Base-by-base conservation (phyloP, 805 yeast species). In the Candida mattraensis region DNA sequence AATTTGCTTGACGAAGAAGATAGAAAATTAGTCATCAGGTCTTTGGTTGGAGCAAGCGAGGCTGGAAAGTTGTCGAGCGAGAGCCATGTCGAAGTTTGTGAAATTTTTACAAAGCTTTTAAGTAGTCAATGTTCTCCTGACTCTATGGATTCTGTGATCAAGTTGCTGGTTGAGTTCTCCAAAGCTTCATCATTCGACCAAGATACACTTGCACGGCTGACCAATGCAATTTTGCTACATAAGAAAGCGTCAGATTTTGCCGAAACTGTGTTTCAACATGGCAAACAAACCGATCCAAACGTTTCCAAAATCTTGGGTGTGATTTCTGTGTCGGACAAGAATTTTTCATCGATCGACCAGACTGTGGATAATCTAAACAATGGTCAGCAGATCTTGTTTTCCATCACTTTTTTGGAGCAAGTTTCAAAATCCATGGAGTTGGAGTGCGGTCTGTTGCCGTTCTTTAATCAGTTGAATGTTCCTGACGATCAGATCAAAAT, bases 401-500 rank as follows among this genome's bases (percentile, higher is more conserved):
- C 59, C 4, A 39, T 58, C 26, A 69, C 67, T 23, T 71, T 72
- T 24, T 52, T 79, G 33, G 84, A 82, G 4, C 67, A 69, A 39
- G 61, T 74, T 19, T 71, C 75, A n/a, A 61, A 63, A 37, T 39
- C 56, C 5, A 45, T 52, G 37, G 56, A 55, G 21, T 46, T 70
- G 23, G 50, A 57, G 4, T 46, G 64, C 14, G 54, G 63, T 3
- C 47, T 71, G 18, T 63, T 57, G 1, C 60, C 68, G 12, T 78
- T 45, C 54, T 58, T 45, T 40, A 37, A 13, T 49, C 61, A 39
- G 51, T 69, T 40, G 15, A 52, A 51, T 7, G 47, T 45, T 4
- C 17, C 40, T 3, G 48, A 53, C 3, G 54, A 64, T 8, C 71
- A 69, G 23, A 50, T 71, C 5, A 66, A 66, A 35, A 44, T 64